Conservation (phyloP, 1,284 basidiomycete species). For the Cryptococcus sp. region DNA sequence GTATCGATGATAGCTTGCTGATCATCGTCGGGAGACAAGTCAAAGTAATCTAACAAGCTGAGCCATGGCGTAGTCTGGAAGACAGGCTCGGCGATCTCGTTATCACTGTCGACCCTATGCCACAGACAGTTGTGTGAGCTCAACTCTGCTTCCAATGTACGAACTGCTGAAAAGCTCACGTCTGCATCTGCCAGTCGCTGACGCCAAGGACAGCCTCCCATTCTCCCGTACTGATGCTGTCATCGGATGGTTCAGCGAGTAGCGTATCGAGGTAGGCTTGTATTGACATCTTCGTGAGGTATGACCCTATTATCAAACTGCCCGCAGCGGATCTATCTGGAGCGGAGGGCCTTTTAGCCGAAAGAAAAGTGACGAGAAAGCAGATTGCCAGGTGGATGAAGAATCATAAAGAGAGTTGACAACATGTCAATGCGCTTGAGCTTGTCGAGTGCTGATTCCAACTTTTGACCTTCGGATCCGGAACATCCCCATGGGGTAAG, state of each 20-base stretch:
- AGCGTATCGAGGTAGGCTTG: constrained; percentile 18
- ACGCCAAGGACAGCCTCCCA: constrained; percentile 15
- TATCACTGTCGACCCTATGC: not conserved
- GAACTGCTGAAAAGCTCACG: constrained; percentile 6
- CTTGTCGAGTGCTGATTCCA: no score
- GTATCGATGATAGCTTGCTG: not conserved
- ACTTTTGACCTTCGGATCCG: no score
- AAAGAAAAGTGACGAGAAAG: no score
- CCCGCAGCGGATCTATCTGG: no score
- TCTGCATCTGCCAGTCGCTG: not conserved
- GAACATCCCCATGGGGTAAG: no score
- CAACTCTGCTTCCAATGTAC: not conserved
- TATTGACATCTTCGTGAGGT: constrained; percentile 13
- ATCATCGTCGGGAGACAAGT: not conserved
- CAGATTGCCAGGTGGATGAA: no score
- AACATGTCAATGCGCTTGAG: no score
- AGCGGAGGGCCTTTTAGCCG: no score
- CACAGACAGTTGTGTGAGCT: no score
- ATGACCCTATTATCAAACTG: no score
- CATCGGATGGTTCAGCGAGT: not conserved
- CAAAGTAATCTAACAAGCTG: constrained; percentile 18
- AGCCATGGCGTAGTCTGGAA: constrained; percentile 19
- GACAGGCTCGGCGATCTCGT: constrained; percentile 12
- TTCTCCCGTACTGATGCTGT: not conserved
- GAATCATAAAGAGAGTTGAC: no score